Evolutionary conservation across 2,329 filamentous ascomycete species (phyloP).

Genomic region (Fusarium caatingaense): DNA sequence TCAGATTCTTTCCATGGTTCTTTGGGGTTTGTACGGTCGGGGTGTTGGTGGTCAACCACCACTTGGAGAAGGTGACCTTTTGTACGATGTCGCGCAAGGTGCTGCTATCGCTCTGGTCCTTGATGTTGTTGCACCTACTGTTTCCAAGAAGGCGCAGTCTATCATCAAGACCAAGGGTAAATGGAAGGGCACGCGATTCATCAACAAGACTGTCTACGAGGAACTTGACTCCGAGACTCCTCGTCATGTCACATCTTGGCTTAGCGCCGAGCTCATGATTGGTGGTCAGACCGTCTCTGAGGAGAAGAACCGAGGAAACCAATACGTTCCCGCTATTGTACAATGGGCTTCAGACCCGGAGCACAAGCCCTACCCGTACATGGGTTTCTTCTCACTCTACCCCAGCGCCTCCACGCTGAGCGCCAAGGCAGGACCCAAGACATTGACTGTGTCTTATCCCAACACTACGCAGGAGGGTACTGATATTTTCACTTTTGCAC

Average conservation of each 20-base stretch:
- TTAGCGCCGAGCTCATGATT: conserved; percentile 57
- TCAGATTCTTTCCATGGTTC: conserved; percentile 17
- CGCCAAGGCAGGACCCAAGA: conserved; percentile 3
- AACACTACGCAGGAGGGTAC: conserved; percentile 13
- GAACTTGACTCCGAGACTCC: conserved; percentile 46
- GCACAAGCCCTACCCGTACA: conserved; percentile 10
- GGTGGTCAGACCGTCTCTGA: conserved; percentile 54
- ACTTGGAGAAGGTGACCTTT: conserved; percentile 9
- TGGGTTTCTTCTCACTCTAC: conserved; percentile 17
- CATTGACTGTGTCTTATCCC: conserved; percentile 14
- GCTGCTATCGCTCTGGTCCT: conserved; percentile 40
- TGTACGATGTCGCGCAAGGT: conserved; percentile 11
- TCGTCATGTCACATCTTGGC: conserved; percentile 55
- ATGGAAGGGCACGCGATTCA: conserved; percentile 51
- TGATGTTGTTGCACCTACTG: conserved; percentile 53
- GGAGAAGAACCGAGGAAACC: conserved; percentile 51
- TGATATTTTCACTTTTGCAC: conserved; percentile 15
- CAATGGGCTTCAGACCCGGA: conserved; percentile 14
- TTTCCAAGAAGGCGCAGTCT: conserved; percentile 45
- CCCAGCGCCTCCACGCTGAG: conserved; percentile 10
- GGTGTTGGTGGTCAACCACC: conserved; percentile 10
- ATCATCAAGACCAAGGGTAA: conserved; percentile 48
- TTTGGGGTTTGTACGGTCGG: conserved; percentile 14
- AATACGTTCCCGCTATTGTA: conserved; percentile 45
- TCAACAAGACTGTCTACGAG: conserved; percentile 53